Evolutionary conservation across 2,329 filamentous ascomycete species (phyloP), one percentile per base, ranked within the genome.

Genomic region (Nemania diffusa): DNA sequence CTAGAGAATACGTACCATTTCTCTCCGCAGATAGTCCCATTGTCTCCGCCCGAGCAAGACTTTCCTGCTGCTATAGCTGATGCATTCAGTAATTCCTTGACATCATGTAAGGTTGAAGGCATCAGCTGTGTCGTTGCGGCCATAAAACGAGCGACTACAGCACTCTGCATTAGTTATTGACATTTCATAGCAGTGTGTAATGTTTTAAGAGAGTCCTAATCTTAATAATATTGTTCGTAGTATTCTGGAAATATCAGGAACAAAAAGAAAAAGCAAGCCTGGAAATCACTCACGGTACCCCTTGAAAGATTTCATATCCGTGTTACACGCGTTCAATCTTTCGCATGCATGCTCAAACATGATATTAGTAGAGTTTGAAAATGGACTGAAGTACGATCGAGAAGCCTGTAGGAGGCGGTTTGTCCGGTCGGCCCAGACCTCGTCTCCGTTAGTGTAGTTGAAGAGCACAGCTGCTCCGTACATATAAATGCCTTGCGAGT

Each of bases 261-360:
- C 2, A 6, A 40, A 1, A 7, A 27, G n/a, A n/a, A 17, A 17
- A 51, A 5, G 17, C 2, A 17, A 5, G 11, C n/a, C 8, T 1
- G 8, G 29, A 27, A 37, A 32, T 26, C 20, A 51, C 64, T 67
- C 59, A 67, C 64, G 82, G 75, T 89, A 90, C 50, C 84, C 89
- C 79, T 92, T 93, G 84, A 90, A 91, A 8, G 87, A 88, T 72
- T 84, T 85, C 83, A 90, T 88, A 77, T 92, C 90, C 57, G 79
- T 82, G 75, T 88, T 86, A 78, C 91, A 93, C 0, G 75, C 81
- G 59, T 80, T 79, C 65, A 81, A 78, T 3, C 78, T 79, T 77
- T 92, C 90, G 80, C 90, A 92, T n/a, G 87, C 86, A 51, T 82
- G 82, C 78, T 92, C 90, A 74, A 83, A 88, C 85, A 92, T 88